These are phyloP conservation scores for Tulasnella sp. DNA, from an alignment of 768 basidiomycete genomes.

Conservation along the genomic window DNA sequence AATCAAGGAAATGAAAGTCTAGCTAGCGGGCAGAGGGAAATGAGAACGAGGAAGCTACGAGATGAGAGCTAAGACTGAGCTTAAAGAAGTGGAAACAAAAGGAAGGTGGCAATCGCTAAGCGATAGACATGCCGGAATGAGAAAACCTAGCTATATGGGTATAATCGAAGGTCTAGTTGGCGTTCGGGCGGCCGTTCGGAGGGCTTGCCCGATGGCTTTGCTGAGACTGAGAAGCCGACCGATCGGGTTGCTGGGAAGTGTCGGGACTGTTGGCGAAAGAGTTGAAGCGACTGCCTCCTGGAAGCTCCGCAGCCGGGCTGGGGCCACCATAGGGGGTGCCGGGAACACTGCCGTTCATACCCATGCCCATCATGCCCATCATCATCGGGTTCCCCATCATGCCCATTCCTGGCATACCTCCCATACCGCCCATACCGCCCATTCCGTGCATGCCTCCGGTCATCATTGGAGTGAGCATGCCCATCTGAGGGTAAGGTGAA, in stretches of 20 bases:
- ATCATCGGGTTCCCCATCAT: slow-evolving; percentile 10
- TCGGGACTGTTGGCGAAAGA: neutral
- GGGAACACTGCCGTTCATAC: neutral
- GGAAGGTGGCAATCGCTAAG: neutral
- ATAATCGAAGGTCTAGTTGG: neutral
- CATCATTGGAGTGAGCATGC: slow-evolving; percentile 15
- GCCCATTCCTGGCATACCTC: slow-evolving; percentile 9
- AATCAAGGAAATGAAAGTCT: neutral
- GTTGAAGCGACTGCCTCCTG: neutral
- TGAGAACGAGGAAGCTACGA: neutral
- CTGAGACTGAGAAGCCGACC: neutral
- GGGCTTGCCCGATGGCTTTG: neutral
- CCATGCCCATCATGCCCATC: slow-evolving; percentile 18
- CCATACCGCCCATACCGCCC: slow-evolving; percentile 25
- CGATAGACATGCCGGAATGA: neutral
- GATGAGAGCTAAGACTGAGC: neutral
- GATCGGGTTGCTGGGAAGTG: neutral
- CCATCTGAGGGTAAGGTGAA: slow-evolving; percentile 15
- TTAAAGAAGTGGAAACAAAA: neutral
- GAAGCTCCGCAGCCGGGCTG: neutral
- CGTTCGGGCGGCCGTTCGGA: neutral
- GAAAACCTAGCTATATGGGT: neutral
- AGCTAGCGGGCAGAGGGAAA: neutral
- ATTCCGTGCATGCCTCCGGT: slow-evolving; percentile 26
- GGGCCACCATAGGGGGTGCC: neutral